Evolutionary conservation across 1,284 basidiomycete species (phyloP).

Genomic region (Phaffia rhodozyma): DNA sequence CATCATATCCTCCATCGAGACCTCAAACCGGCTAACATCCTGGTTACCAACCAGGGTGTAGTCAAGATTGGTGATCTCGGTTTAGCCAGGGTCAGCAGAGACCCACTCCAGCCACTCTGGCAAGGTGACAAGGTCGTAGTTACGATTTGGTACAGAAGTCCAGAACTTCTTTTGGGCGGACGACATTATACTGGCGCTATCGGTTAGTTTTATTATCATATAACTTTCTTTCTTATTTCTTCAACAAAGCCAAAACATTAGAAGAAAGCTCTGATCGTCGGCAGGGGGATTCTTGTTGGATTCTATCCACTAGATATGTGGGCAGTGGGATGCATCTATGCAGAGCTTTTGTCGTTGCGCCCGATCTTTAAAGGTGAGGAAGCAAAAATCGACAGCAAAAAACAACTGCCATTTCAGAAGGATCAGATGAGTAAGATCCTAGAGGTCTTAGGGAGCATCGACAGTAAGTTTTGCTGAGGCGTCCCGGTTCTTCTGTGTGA

Average conservation of each 20-base stretch:
- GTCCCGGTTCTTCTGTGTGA: neutral
- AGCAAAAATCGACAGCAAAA: slow-evolving; percentile 72
- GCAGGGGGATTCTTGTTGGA: neutral
- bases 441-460: slow-evolving; percentile 82
- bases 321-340: slow-evolving; percentile 95
- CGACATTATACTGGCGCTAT: slow-evolving; percentile 95
- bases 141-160: slow-evolving; percentile 97
- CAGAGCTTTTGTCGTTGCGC: slow-evolving; percentile 79
- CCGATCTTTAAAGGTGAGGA: slow-evolving; percentile 99
- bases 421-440: slow-evolving; percentile 93
- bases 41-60: slow-evolving; percentile 74
- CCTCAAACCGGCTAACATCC: slow-evolving; percentile 96
- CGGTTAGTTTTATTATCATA: slow-evolving; percentile 30
- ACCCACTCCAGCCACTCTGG: slow-evolving; percentile 68
- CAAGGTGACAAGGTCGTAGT: slow-evolving; percentile 94
- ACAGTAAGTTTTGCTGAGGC: slow-evolving; percentile 44
- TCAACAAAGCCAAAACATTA: neutral
- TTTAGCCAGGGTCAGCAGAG: slow-evolving; percentile 72
- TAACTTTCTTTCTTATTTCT: neutral
- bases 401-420: slow-evolving; percentile 84
- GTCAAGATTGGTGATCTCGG: slow-evolving; percentile 98
- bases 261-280: neutral
- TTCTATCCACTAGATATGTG: slow-evolving; percentile 52
- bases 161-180: slow-evolving; percentile 85
- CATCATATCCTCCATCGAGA: slow-evolving; percentile 82